Base-by-base conservation (phyloP, 116 monocot species). In the Dioscorea cayenensis region DNA sequence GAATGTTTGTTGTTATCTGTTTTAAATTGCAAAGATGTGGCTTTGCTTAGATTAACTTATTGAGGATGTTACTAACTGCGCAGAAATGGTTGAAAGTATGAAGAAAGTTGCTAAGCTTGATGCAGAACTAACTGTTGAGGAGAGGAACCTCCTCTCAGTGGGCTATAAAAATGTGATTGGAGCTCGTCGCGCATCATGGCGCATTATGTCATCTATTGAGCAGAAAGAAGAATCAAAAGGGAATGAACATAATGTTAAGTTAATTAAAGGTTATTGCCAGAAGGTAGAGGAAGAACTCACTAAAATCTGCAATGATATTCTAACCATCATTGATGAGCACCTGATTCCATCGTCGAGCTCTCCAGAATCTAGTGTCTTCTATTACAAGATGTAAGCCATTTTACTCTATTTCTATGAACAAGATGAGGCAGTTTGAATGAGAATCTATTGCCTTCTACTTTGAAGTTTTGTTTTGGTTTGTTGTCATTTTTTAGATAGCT, bases 1-100 rank as follows among this genome's bases (percentile, higher is more conserved):
- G 12, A 1, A 13, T 21, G 11, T 43, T n/a, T 43, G 48, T 36
- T 36, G 48, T 43, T 16, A 36, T 28, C 63, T 1, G 7, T 43
- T 43, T 27, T 3, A 12, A 11, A 63, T 63, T 12, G 55, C n/a
- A n/a, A 55, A 16, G 14, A 55, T 16, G 17, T 19, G 5, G 4
- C n/a, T 55, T 55, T 55, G 16, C 55, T 3, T 55, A 5, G 14
- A 18, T 55, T 55, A n/a, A 16, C 55, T 55, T 55, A 55, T 55
- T 18, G 14, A 16, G 55, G n/a, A 55, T 51, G 68, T 25, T 51
- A 23, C n/a, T 69, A 27, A 69, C 65, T 28, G 38, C 73, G 0
- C 73, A 87, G 87, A 87, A 75, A 87, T 87, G 87, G 77, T 87
- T 58, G 87, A 87, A 64, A 70, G 60, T 51, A 87, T 84, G 83